Evolutionary conservation across 768 basidiomycete genomes (phyloP).

Genomic region (Trametes punicea): DNA sequence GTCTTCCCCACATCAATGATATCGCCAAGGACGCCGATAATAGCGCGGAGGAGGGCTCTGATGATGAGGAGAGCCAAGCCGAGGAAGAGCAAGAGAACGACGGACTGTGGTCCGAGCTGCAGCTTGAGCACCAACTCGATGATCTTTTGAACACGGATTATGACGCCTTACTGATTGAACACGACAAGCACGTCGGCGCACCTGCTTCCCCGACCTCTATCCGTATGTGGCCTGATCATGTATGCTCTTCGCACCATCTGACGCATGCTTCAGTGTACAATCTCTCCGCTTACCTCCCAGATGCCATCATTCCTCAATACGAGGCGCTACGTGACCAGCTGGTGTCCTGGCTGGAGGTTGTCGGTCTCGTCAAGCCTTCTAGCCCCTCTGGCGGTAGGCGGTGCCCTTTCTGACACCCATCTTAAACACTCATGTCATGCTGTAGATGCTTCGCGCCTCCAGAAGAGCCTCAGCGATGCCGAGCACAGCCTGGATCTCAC

Average conservation of each 20-base stretch:
- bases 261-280: constrained; percentile 90
- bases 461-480: constrained; percentile 58
- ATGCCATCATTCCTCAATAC: constrained; percentile 69
- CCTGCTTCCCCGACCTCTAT: constrained; percentile 38
- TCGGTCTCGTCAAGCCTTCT: constrained; percentile 54
- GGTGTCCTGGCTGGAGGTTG: constrained; percentile 55
- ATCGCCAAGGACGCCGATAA: constrained; percentile 45
- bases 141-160: constrained; percentile 62
- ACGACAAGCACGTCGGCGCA: constrained; percentile 63
- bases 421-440: neutral
- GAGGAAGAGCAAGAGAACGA: constrained; percentile 55
- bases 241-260: neutral
- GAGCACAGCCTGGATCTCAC: constrained; percentile 55
- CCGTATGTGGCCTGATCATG: constrained; percentile 35
- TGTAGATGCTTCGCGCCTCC: constrained; percentile 58
- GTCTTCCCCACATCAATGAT: constrained; percentile 70
- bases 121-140: constrained; percentile 57
- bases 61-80: constrained; percentile 18
- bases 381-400: constrained; percentile 42
- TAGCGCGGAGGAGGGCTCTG: constrained; percentile 30
- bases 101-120: constrained; percentile 55
- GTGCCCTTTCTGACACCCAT: neutral
- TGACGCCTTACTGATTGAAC: constrained; percentile 69
- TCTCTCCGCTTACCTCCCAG: constrained; percentile 80
- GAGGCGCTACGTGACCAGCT: constrained; percentile 60